A percentile compares a stretch with the other conserved stretches of the same genome.
phyloP scores from a whole-genome alignment of 306 rosid species.

The Cicer pinnatifidum region DNA sequence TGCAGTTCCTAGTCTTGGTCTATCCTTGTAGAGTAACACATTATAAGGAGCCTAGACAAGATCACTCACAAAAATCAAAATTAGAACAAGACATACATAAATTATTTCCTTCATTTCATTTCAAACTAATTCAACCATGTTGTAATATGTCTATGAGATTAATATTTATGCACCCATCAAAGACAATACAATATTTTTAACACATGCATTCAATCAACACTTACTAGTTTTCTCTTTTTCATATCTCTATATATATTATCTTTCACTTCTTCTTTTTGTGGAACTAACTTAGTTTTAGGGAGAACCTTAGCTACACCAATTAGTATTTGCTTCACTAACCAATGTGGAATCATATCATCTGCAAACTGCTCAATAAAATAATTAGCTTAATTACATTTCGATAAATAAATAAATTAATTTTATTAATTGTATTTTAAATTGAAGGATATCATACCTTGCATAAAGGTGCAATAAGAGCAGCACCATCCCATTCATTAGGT shows the following conservation, averaged over 20 bases:
- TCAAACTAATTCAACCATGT: conserved; percentile 26
- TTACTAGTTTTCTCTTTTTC: conserved; percentile 76
- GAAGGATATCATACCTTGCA: conserved; percentile 71
- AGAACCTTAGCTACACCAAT: conserved; percentile 80
- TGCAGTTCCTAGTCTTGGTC: conserved; percentile 61
- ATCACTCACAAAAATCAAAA: conserved; percentile 14
- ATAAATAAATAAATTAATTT: conserved; percentile 11
- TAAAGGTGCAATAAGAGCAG: conserved; percentile 88
- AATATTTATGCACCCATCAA: no score
- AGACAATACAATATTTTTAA: no score
- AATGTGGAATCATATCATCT: conserved; percentile 87
- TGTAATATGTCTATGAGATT: not conserved
- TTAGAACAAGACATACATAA: conserved; percentile 18
- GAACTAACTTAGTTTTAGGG: conserved; percentile 88
- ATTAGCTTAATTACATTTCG: conserved; percentile 20
- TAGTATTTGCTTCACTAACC: conserved; percentile 68
- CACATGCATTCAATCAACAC: not conserved
- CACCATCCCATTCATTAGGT: conserved; percentile 83
- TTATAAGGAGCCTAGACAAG: conserved; percentile 56
- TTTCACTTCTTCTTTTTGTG: conserved; percentile 80
- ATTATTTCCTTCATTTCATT: conserved; percentile 30
- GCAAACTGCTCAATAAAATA: conserved; percentile 68
- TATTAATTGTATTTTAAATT: conserved; percentile 23
- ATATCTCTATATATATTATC: conserved; percentile 75
- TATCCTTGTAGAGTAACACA: conserved; percentile 59